Base-by-base conservation (phyloP, 1,284 basidiomycete genomes). In the Hortiboletus rubellus region DNA sequence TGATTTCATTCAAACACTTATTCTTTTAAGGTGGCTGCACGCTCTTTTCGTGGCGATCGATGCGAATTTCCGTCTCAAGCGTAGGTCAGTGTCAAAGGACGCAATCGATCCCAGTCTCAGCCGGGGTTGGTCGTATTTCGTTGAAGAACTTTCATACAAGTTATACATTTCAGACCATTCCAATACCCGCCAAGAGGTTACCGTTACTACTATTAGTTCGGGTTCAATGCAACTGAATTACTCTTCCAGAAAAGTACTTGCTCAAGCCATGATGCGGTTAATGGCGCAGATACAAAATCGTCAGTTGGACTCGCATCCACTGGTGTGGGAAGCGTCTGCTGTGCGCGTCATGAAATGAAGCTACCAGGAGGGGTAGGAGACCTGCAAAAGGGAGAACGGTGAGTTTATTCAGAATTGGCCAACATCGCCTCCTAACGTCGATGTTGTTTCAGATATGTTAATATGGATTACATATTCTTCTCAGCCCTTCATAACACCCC, bases 51-150 rank as follows among this genome's bases (percentile, higher is more conserved):
- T 61, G 0, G 54, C 50, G 0, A 50, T 62, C 1, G 33, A 62
- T 38, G 48, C 55, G 2, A 59, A 59, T 18, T 60, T 60, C 5
- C 14, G 52, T 7, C 10, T 60, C 40, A 59, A 60, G 14, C 15
- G 33, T 7, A 48, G 17, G n/a, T 12, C 12, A 0, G 37, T 55
- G 3, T 60, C 50, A 1, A 54, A 46, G 1, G 57, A 60, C 10
- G 2, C 1, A 0, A 18, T 52, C 0, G 50, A 60, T n/a, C 54
- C 52, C 0, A 50, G 59, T n/a, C 46, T 59, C 1, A 54, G 59
- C 3, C 1, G 15, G 0, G 52, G 57, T 2, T 60, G 55, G 59
- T 15, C 22, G 0, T 60, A 60, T 38, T 60, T 60, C 27, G 46
- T 60, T 1, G 50, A 60, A 18, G 57, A 60, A 3, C 11, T 15